These are phyloP conservation scores for Yamadazyma dushanensis DNA, from an alignment of 1,139 yeast species.

Conservation along the genomic window DNA sequence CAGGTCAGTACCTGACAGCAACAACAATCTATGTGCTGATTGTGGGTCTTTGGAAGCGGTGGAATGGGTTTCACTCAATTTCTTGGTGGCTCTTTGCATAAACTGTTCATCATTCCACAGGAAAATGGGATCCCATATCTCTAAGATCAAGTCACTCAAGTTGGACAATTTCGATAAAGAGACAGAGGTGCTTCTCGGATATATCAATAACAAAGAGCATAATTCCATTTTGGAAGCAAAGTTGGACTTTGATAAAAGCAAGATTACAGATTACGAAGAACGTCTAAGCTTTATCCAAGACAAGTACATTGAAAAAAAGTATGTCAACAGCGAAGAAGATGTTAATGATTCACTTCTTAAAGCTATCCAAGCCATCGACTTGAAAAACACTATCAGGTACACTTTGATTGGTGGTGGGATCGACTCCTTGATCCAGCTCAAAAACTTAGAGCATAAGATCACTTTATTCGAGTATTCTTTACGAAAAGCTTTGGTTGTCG, in stretches of 20 bases:
- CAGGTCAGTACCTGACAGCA: constrained; percentile 45
- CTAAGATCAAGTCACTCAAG: constrained; percentile 51
- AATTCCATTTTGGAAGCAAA: constrained; percentile 40
- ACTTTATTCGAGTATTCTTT: constrained; percentile 63
- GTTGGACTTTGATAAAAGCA: constrained; percentile 21
- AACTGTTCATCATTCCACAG: constrained; percentile 71
- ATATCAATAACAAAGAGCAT: constrained; percentile 39
- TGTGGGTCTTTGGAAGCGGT: constrained; percentile 67
- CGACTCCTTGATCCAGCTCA: constrained; percentile 36
- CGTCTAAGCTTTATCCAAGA: constrained; percentile 45
- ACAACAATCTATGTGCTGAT: constrained; percentile 73
- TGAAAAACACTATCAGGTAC: constrained; percentile 45
- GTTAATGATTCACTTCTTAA: constrained; percentile 32
- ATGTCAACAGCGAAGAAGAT: constrained; percentile 24
- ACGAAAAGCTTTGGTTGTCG: constrained; percentile 43
- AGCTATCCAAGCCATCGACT: constrained; percentile 52
- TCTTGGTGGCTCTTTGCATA: constrained; percentile 73
- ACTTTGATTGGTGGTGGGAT: constrained; percentile 54
- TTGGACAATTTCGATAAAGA: constrained; percentile 51
- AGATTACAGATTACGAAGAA: constrained; percentile 39
- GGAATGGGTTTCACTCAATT: constrained; percentile 86
- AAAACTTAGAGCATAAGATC: constrained; percentile 26
- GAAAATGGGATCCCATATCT: constrained; percentile 50
- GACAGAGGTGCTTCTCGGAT: constrained; percentile 36
- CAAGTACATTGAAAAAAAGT: constrained; percentile 51